A percentile compares a stretch with the other conserved stretches of the same genome.
These are phyloP conservation scores for Aschersonia sp. DNA, from an alignment of 2,329 filamentous ascomycete species.

Conservation along the genomic window DNA sequence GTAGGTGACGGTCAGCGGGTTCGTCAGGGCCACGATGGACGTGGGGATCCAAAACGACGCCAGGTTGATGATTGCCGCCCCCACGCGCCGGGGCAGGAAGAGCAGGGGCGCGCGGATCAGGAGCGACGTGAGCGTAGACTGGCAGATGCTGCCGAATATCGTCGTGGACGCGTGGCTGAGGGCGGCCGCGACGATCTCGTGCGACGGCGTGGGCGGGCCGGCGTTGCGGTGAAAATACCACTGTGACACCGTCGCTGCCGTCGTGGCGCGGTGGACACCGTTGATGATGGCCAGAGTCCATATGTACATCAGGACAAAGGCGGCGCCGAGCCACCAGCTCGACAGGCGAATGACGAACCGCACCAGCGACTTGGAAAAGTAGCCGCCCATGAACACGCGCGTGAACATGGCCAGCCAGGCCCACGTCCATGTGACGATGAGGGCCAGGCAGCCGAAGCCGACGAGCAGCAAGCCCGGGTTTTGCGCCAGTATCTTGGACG, in stretches of 20 bases:
- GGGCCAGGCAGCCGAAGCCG: slow-evolving; percentile 62
- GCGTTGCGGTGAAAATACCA: slow-evolving; percentile 97
- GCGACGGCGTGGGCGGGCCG: slow-evolving; percentile 60
- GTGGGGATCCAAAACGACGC: slow-evolving; percentile 73
- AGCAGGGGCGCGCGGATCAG: slow-evolving; percentile 74
- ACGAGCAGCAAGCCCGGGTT: slow-evolving; percentile 72
- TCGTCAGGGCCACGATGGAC: slow-evolving; percentile 72
- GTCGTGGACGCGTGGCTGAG: slow-evolving; percentile 69
- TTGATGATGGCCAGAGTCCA: slow-evolving; percentile 85
- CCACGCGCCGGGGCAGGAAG: slow-evolving; percentile 58
- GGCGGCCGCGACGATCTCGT: slow-evolving; percentile 70
- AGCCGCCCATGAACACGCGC: slow-evolving; percentile 83
- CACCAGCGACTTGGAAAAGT: slow-evolving; percentile 48
- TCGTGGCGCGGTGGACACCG: slow-evolving; percentile 79
- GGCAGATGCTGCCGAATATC: slow-evolving; percentile 81
- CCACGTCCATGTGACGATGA: slow-evolving; percentile 86
- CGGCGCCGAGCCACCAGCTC: slow-evolving; percentile 90
- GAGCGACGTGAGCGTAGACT: slow-evolving; percentile 70
- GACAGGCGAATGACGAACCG: slow-evolving; percentile 71
- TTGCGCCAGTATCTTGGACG: slow-evolving; percentile 70
- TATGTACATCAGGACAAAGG: slow-evolving; percentile 86
- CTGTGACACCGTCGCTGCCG: slow-evolving; percentile 88
- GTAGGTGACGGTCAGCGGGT: slow-evolving; percentile 84
- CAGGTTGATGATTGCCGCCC: slow-evolving; percentile 52
- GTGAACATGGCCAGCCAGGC: slow-evolving; percentile 95